These are phyloP conservation scores for Pleurozium schreberi DNA, from an alignment of 225 moss, liverwort and hornwort species.

Conservation along the genomic window DNA sequence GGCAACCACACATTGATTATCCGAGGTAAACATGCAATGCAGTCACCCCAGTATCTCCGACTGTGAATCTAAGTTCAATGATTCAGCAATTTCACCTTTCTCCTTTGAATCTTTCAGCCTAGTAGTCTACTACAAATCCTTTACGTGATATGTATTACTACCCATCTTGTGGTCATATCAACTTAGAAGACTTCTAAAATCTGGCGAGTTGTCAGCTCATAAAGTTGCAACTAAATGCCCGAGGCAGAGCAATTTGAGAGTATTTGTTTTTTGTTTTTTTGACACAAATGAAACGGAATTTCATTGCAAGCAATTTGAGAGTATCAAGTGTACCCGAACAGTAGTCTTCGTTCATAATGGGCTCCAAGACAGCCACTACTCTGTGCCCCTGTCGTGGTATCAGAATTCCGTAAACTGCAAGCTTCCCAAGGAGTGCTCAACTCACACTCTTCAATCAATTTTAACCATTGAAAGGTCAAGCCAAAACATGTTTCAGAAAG, in stretches of 20 bases:
- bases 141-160: no score
- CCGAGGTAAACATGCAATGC: not conserved
- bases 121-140: no score
- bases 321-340: not conserved
- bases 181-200: not conserved
- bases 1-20: not conserved
- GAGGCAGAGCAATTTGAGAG: no score
- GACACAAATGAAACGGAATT: no score
- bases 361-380: not conserved
- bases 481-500: not conserved
- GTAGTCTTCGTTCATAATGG: not conserved
- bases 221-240: not conserved
- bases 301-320: not conserved
- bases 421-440: not conserved
- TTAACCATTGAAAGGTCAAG: not conserved
- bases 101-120: no score
- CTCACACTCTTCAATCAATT: not conserved
- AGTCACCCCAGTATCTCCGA: not conserved
- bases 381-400: rapidly evolving
- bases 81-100: not conserved
- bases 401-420: not conserved
- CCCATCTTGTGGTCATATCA: not conserved
- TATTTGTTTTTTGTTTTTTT: no score
- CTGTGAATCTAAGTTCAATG: not conserved
- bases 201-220: not conserved